phyloP scores from a whole-genome alignment of 1,139 yeast genomes.

The Zygoascus hellenicus region DNA sequence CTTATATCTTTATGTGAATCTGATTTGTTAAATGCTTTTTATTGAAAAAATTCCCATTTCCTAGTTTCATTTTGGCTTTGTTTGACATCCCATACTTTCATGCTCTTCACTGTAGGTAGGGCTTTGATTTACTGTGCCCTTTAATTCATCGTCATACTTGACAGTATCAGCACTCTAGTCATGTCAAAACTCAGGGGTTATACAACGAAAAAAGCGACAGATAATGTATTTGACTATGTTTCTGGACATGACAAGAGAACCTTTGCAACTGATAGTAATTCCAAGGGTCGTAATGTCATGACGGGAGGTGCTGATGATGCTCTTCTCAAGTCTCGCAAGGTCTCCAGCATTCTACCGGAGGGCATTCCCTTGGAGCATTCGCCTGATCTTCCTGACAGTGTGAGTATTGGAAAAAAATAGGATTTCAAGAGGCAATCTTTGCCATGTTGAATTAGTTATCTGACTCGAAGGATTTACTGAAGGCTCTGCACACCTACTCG shows the following conservation, averaged over 20 bases:
- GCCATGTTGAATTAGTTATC: neutral
- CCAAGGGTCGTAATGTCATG: neutral
- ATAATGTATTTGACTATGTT: too few relatives aligned
- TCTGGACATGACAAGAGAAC: too few relatives aligned
- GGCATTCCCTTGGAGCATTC: slow-evolving; percentile 8
- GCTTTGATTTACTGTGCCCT: neutral
- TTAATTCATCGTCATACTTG: neutral
- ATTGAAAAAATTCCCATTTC: neutral
- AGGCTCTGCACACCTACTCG: slow-evolving; percentile 25
- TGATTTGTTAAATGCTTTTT: slow-evolving; percentile 2
- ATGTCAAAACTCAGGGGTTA: too few relatives aligned
- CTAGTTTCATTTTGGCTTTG: slow-evolving; percentile 8
- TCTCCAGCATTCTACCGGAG: neutral
- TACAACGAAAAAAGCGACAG: too few relatives aligned
- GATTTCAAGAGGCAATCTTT: too few relatives aligned
- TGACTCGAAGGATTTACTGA: slow-evolving; percentile 18
- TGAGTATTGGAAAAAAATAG: slow-evolving; percentile 2
- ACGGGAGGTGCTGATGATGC: slow-evolving; percentile 4
- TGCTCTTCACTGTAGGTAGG: neutral
- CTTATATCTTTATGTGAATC: neutral
- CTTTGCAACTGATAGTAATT: neutral
- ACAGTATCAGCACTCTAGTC: too few relatives aligned
- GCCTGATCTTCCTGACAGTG: slow-evolving; percentile 11
- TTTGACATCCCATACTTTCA: neutral
- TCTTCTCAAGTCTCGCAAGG: neutral